Base-by-base conservation (phyloP, 2,329 filamentous ascomycete genomes). In the Scolecobasidium constrictum region DNA sequence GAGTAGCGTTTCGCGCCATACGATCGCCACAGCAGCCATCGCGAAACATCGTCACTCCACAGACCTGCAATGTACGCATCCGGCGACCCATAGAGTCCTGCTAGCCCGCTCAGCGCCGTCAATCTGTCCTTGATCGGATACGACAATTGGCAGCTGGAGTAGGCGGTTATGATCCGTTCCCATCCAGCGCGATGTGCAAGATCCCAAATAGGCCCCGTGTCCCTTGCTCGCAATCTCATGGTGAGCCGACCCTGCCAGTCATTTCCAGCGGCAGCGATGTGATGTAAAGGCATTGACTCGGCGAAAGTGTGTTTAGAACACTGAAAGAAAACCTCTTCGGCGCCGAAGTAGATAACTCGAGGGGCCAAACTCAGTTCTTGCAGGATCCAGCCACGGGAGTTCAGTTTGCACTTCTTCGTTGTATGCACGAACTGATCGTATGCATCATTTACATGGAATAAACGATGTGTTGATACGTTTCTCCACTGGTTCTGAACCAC, bases 341-440 rank as follows among this genome's bases (percentile, higher is more conserved):
- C 15, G n/a, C 43, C 33, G 35, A 22, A 46, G 26, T 46, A 43
- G 7, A 46, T 4, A 26, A 46, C 39, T 2, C 44, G 44, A 6
- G 42, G 23, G n/a, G 44, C 13, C 19, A 46, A 21, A 6, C 38
- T 21, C 7, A 26, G 41, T 20, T 46, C 44, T 31, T 46, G 44
- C 12, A 21, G 31, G 6, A 19, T 35, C 44, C 44, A 46, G 17
- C 15, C 44, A 15, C 44, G 9, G 15, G 18, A 17, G 5, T 15
- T 20, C 5, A 46, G 21, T 19, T 26, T n/a, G 21, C 39, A 18
- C 2, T 41, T 31, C 39, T 33, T 17, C n/a, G n/a, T n/a, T n/a
- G n/a, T n/a, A n/a, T n/a, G n/a, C n/a, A n/a, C n/a, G n/a, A n/a
- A n/a, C n/a, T n/a, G n/a, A n/a, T n/a, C n/a, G n/a, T n/a, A n/a